These are phyloP conservation scores for Straminergon stramineum DNA, from an alignment of 225 moss, liverwort and hornwort species.

Conservation along the genomic window DNA sequence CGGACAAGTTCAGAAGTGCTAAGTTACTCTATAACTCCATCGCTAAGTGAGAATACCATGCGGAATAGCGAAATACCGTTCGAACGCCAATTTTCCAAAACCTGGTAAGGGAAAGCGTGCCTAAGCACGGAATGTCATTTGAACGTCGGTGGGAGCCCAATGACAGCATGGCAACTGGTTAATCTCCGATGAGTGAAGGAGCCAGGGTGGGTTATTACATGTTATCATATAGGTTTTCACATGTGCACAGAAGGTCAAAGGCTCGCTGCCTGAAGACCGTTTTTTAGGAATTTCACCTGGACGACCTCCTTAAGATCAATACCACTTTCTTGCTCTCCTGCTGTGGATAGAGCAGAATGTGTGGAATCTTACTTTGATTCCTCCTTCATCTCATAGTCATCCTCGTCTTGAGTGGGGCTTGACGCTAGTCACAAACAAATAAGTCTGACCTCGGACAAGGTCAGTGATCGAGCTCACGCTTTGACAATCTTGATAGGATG, in stretches of 20 bases:
- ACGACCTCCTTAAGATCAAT: background rate
- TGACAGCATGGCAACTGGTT: background rate
- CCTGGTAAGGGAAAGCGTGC: background rate
- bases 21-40: background rate
- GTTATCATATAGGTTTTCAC: background rate
- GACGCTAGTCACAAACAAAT: background rate
- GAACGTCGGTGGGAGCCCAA: constrained; percentile 6
- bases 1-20: background rate
- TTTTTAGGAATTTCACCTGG: background rate
- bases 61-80: background rate
- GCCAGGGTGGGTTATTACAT: background rate
- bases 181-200: background rate
- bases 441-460: background rate
- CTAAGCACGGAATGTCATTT: background rate
- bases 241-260: background rate
- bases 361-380: background rate
- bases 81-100: background rate
- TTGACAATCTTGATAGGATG: background rate
- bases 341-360: background rate
- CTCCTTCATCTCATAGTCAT: background rate
- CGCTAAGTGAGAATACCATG: background rate
- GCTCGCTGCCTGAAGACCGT: background rate
- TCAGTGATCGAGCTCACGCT: constrained; percentile 13
- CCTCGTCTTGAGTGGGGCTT: background rate
- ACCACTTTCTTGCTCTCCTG: background rate